These are phyloP conservation scores for Nigrospora osmanthi DNA, from an alignment of 2,329 filamentous ascomycete species.

Conservation along the genomic window DNA sequence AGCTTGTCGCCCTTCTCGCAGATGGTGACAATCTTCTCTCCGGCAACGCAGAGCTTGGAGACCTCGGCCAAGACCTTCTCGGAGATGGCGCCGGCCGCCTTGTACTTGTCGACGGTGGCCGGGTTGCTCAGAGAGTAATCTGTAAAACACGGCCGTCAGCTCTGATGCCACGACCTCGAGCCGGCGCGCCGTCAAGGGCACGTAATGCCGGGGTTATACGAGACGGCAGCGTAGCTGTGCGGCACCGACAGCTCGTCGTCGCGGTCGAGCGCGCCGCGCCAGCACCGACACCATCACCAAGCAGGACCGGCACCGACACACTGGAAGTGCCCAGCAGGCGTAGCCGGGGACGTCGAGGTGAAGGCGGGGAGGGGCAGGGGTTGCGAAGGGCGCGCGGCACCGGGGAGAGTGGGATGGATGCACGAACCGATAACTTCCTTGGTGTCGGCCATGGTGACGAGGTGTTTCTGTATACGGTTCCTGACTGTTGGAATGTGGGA, in stretches of 20 bases:
- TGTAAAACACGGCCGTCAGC: slow-evolving; percentile 24
- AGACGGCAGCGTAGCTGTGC: too few species aligned
- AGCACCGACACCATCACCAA: too few species aligned
- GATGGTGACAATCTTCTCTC: slow-evolving; percentile 86
- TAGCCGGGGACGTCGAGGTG: too few species aligned
- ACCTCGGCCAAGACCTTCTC: slow-evolving; percentile 92
- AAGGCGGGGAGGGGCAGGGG: neutral
- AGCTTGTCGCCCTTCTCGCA: slow-evolving; percentile 95
- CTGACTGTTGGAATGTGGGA: neutral
- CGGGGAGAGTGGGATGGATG: slow-evolving; percentile 3
- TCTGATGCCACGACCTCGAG: too few species aligned
- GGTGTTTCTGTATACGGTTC: slow-evolving; percentile 1
- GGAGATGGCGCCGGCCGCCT: slow-evolving; percentile 89
- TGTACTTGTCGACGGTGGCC: slow-evolving; percentile 97
- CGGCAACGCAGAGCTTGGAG: slow-evolving; percentile 64
- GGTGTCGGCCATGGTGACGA: slow-evolving; percentile 14
- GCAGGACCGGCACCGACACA: too few species aligned
- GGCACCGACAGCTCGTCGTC: too few species aligned
- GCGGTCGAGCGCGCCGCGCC: too few species aligned
- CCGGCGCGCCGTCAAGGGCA: neutral
- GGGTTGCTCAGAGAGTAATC: slow-evolving; percentile 88
- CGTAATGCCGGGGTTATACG: neutral
- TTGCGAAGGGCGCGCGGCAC: neutral
- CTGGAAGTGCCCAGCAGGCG: too few species aligned
- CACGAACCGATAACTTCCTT: slow-evolving; percentile 16